Base-by-base conservation (phyloP, 2,329 filamentous ascomycete genomes). In the Apiospora aurea region DNA sequence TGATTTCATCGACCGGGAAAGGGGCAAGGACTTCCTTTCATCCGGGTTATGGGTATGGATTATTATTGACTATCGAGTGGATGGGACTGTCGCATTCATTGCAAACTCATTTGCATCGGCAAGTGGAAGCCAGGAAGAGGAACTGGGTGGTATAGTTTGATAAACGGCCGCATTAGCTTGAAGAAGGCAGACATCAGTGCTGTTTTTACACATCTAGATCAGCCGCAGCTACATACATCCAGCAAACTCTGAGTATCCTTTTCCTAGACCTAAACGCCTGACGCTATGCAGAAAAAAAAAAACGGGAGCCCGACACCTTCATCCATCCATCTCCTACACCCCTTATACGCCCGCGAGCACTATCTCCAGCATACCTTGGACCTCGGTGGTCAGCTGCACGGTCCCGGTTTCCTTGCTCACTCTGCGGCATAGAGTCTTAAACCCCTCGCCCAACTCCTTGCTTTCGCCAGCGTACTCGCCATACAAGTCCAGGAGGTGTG, bases 401-500 rank as follows among this genome's bases (percentile, higher is more conserved):
- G 92, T 91, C 81, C 97, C 94, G 14, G 95, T 92, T 81, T 96
- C 94, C 53, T 89, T 85, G 74, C 90, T 88, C 26, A 98, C 96
- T 51, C 91, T 87, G 66, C 87, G 85, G 79, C 93, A 90, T 74
- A 98, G 85, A 68, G 86, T 86, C 76, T 89, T 87, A 78, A 98
- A 91, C 68, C 91, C 87, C 69, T 87, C 86, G 73, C 94, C 91
- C 71, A 98, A 88, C 80, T 93, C 91, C 8, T 89, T 87, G 47
- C 92, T 95, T 69, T 91, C 90, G 2, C 90, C 93, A 34, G 95
- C 87, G 76, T 94, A 93, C 79, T 94, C 92, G 43, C 93, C 91
- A 81, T 98, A 99, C 49, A 98, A 85, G 78, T 99, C 96, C 26
- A 98, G 85, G 47, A 98, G 85, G 72, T 95, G 87, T 78, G 97